Evolutionary conservation across 768 basidiomycete species (phyloP).

Genomic region (Chlorophyllum brunneum): DNA sequence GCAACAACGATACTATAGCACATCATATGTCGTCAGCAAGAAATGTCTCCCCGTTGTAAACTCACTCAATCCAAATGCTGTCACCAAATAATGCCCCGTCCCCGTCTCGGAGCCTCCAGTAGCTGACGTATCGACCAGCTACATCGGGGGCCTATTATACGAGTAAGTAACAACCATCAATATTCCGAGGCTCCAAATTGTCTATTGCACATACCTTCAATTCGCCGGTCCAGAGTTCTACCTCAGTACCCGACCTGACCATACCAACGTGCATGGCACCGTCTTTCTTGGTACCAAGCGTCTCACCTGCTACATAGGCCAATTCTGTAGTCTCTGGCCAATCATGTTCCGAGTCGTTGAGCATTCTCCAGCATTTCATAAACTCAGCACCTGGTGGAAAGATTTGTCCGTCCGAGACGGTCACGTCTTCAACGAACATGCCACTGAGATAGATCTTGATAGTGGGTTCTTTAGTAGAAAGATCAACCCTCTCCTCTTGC

Average conservation of each 20-base stretch:
- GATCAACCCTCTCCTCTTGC: not conserved
- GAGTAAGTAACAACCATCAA: not conserved
- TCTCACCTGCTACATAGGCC: slow-evolving; percentile 67
- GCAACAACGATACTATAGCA: slow-evolving; percentile 59
- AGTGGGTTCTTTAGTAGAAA: not conserved
- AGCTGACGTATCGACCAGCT: slow-evolving; percentile 70
- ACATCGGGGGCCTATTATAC: slow-evolving; percentile 60
- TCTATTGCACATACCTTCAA: slow-evolving; percentile 51
- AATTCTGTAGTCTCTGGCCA: slow-evolving; percentile 73
- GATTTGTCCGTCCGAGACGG: slow-evolving; percentile 68
- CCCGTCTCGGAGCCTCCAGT: slow-evolving; percentile 69
- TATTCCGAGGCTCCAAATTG: not conserved
- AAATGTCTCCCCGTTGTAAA: slow-evolving; percentile 10
- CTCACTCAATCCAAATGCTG: slow-evolving; percentile 79
- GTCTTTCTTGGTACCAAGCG: slow-evolving; percentile 37
- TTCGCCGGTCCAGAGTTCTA: slow-evolving; percentile 69
- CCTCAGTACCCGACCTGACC: slow-evolving; percentile 51
- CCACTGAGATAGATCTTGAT: slow-evolving; percentile 38
- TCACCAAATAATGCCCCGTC: slow-evolving; percentile 62
- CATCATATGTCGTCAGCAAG: slow-evolving; percentile 6
- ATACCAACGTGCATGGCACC: slow-evolving; percentile 46
- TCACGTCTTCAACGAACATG: slow-evolving; percentile 60
- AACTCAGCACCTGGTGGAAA: slow-evolving; percentile 86
- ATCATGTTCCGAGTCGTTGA: slow-evolving; percentile 55
- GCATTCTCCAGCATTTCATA: slow-evolving; percentile 77